phyloP scores from a whole-genome alignment of 495 filamentous ascomycete genomes.

The Parachaetomium inaequale region DNA sequence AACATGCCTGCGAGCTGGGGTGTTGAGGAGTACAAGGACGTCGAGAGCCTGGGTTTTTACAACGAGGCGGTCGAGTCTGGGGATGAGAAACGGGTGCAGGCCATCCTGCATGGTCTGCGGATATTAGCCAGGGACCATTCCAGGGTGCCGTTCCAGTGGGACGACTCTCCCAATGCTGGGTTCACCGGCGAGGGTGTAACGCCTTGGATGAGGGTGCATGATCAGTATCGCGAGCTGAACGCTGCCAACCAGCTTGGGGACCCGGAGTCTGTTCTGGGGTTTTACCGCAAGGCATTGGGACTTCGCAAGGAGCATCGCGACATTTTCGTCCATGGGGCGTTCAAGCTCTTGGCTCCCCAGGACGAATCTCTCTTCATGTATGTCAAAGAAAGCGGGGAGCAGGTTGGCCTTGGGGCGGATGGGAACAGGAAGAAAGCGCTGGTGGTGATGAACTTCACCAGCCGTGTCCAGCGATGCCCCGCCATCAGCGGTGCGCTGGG shows the following conservation, averaged over 20 bases:
- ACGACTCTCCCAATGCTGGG: constrained; percentile 49
- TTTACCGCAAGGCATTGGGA: constrained; percentile 44
- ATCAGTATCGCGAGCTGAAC: constrained; percentile 44
- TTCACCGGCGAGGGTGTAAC: constrained; percentile 34
- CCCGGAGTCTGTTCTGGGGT: constrained; percentile 39
- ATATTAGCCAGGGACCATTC: constrained; percentile 59
- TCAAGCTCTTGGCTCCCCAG: constrained; percentile 33
- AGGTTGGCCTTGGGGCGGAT: background rate
- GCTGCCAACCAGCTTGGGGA: constrained; percentile 40
- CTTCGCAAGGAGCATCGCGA: constrained; percentile 51
- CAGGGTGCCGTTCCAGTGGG: constrained; percentile 62
- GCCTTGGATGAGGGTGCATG: constrained; percentile 55
- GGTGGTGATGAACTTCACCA: constrained; percentile 24
- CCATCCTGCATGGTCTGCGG: constrained; percentile 40
- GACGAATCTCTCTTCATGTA: constrained; percentile 23
- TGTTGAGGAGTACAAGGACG: constrained; percentile 63
- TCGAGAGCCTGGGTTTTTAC: constrained; percentile 60
- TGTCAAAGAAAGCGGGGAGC: constrained; percentile 12
- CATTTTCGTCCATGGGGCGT: constrained; percentile 61
- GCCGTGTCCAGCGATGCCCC: constrained; percentile 4
- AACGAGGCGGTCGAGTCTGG: constrained; percentile 31
- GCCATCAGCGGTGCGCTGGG: background rate
- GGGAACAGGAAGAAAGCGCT: constrained; percentile 11
- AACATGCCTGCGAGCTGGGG: constrained; percentile 60
- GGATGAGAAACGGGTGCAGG: constrained; percentile 34